Evolutionary conservation across 73 alveolate species (phyloP), one percentile per base, ranked within the genome.

Genomic region (Stentor roeselii): DNA sequence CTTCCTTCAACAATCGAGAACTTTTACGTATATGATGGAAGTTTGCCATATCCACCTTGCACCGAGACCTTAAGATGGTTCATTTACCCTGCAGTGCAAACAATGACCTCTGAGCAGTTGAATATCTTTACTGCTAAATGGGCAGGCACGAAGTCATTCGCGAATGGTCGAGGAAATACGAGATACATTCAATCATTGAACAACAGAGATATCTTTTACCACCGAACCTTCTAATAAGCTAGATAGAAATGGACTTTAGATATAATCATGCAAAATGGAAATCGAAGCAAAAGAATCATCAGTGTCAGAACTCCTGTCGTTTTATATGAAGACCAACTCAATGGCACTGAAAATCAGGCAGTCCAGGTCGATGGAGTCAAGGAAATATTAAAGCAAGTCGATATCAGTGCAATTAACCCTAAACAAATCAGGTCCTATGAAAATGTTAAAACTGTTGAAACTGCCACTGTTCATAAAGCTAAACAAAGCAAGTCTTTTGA

Each of bases 41-140:
- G 95, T 38, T 59, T 92, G 39, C 92, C 97, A 40, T 87, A 93
- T 1, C 97, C 97, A 14, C 97, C 97, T 32, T 95, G 97, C 88
- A 84, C 94, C 60, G 94, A 88, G 59, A 82, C 83, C 74, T 95
- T 92, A 35, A 83, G 90, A 59, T 93, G 99, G 97, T 60, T 90
- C 39, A 89, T 95, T 3, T 74, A 78, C 76, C 60, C 83, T 67
- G 91, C 87, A 60, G 87, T 94, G 3, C 83, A 88, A 27, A 82
- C 84, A 60, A 95, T 95, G 85, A 59, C 92, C 59, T 42, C 59
- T 59, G 76, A 76, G 21, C 95, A 95, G 75, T 82, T 91, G 59
- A 78, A 84, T 60, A 39, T 21, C 75, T 88, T 95, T 35, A 88
- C 61, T 60, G 80, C 42, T 36, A 83, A 84, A 60, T 89, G 96